These are phyloP conservation scores for Malus orientalis DNA, from an alignment of 306 rosid species.

Conservation along the genomic window DNA sequence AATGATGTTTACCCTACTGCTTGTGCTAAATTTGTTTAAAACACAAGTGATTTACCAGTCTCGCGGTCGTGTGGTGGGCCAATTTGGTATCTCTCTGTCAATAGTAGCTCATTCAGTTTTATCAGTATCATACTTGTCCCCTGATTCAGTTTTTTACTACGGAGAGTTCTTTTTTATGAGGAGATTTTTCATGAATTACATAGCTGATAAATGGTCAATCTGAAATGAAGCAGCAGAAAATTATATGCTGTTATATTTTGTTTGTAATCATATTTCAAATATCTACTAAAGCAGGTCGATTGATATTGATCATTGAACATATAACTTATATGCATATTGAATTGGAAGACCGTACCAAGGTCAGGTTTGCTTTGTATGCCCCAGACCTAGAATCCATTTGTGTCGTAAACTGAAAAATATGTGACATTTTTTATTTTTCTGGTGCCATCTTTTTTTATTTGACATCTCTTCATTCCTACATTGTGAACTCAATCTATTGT, in stretches of 20 bases:
- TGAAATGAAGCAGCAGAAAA: not conserved
- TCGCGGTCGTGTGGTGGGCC: not conserved
- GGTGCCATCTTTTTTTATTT: not conserved
- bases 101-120: not conserved
- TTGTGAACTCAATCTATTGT: constrained; percentile 4
- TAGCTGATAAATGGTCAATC: not conserved
- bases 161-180: too few species aligned
- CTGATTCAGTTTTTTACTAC: not conserved
- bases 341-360: not conserved
- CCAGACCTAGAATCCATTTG: not conserved
- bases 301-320: not conserved
- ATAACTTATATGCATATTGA: not conserved
- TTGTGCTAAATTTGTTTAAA: not conserved
- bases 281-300: not conserved
- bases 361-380: not conserved
- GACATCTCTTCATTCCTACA: not conserved
- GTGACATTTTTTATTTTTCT: not conserved
- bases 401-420: not conserved
- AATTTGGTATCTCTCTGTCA: not conserved
- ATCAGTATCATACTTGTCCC: not conserved
- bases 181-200: not conserved
- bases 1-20: not conserved
- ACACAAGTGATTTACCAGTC: not conserved
- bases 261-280: not conserved
- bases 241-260: not conserved